A percentile compares a stretch with the other conserved stretches of the same genome.
Evolutionary conservation across 73 alveolate genomes (phyloP).

Genomic region (Paramecium sonneborni): DNA sequence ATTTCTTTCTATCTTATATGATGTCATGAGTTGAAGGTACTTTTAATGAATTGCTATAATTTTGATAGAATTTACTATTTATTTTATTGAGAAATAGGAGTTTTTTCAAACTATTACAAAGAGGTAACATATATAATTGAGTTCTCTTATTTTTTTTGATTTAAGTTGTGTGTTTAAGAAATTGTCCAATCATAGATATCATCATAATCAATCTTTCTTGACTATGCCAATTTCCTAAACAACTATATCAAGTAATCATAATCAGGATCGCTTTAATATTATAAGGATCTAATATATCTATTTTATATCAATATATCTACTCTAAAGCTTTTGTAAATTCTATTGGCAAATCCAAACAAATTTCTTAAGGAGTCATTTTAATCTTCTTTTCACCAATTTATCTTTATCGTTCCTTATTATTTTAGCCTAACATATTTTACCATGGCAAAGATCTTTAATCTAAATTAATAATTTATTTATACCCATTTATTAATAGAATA

Average conservation of each 20-base stretch:
- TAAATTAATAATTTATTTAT: not conserved
- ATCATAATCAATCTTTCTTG: not conserved
- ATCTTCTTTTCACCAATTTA: conserved; percentile 10
- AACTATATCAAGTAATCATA: not conserved
- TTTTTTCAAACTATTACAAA: not conserved
- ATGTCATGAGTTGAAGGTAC: not conserved
- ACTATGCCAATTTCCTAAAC: not conserved
- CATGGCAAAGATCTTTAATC: conserved; percentile 29
- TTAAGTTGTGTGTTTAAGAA: not conserved
- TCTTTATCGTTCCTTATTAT: conserved; percentile 21
- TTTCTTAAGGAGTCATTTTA: not conserved
- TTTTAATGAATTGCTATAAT: not conserved
- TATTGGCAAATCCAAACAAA: not conserved
- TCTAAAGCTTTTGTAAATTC: conserved; percentile 13
- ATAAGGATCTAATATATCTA: conserved; percentile 6
- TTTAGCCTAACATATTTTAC: conserved; percentile 40
- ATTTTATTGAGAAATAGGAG: not conserved
- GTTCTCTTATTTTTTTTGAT: not conserved
- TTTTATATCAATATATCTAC: not conserved
- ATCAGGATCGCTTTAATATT: conserved; percentile 43
- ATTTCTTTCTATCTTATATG: not conserved
- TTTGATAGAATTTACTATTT: not conserved
- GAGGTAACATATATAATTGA: not conserved
- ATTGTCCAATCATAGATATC: not conserved
- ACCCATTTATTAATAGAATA: conserved; percentile 66